Evolutionary conservation across 495 filamentous ascomycete genomes (phyloP).

Genomic region (Hypoxylon perforatum): DNA sequence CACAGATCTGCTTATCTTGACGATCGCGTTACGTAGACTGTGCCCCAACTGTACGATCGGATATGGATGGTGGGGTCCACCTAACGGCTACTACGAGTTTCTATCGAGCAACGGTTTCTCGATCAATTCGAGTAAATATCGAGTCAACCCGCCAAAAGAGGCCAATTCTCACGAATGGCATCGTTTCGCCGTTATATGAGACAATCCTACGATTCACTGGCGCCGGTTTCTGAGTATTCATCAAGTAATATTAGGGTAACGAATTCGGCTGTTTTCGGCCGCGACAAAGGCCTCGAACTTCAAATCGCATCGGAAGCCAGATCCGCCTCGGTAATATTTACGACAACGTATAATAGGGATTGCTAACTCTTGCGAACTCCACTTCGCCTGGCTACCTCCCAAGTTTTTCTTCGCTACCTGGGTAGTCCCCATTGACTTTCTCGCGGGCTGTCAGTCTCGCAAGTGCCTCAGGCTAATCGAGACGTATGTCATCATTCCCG

Average conservation of each 20-base stretch:
- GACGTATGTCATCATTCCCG: slow-evolving; percentile 6
- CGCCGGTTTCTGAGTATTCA: slow-evolving; percentile 16
- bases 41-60: slow-evolving; percentile 25
- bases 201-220: slow-evolving; percentile 6
- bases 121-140: slow-evolving; percentile 40
- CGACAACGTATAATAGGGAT: not conserved
- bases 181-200: slow-evolving; percentile 28
- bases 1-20: slow-evolving; percentile 19
- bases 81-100: slow-evolving; percentile 21
- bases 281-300: slow-evolving; percentile 20
- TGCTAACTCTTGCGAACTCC: slow-evolving; percentile 23
- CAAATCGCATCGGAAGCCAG: slow-evolving; percentile 5
- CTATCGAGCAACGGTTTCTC: slow-evolving; percentile 39
- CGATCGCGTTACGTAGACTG: slow-evolving; percentile 27
- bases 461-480: slow-evolving; percentile 11
- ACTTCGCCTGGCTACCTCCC: slow-evolving; percentile 12
- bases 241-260: slow-evolving; percentile 39
- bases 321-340: not conserved
- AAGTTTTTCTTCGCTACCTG: too few relatives aligned
- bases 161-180: slow-evolving; percentile 23
- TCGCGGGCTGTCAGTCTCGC: not conserved
- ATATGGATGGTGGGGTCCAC: slow-evolving; percentile 11
- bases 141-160: slow-evolving; percentile 12
- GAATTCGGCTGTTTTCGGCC: slow-evolving; percentile 31
- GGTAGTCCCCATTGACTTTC: not conserved